Evolutionary conservation across 2,329 filamentous ascomycete species (phyloP).

Genomic region (Achaetomium macrosporum): DNA sequence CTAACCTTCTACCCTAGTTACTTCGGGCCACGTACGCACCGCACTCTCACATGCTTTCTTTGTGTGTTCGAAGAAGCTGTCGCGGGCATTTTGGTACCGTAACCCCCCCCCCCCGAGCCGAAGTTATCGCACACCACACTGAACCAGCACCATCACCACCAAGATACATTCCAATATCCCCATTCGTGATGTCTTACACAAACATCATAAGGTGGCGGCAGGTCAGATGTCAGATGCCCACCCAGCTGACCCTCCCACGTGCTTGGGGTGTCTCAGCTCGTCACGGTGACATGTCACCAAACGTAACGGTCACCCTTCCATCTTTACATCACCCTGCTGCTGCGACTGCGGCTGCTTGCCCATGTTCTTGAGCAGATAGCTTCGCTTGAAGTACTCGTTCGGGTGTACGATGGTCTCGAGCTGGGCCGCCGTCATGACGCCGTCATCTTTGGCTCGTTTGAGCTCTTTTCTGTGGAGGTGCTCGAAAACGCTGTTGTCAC

Average conservation of each 20-base stretch:
- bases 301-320: conserved; percentile 20
- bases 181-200: neutral
- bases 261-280: neutral
- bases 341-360: conserved; percentile 29
- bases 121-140: no score
- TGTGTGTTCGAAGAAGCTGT: no score
- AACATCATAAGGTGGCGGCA: neutral
- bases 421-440: conserved; percentile 65
- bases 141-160: no score
- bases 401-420: conserved; percentile 95
- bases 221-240: neutral
- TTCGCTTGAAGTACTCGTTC: conserved; percentile 96
- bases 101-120: no score
- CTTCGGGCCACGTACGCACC: no score
- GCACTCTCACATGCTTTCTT: no score
- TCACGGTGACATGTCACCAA: neutral
- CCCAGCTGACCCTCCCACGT: conserved; percentile 5
- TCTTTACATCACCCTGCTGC: conserved; percentile 24
- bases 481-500: conserved; percentile 67
- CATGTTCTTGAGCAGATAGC: conserved; percentile 80
- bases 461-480: conserved; percentile 74
- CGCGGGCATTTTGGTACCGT: no score
- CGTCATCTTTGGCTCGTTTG: conserved; percentile 68
- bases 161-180: no score
- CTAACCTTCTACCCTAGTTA: no score